Conservation (phyloP, 108 stramenopile genomes). For the Cyclostephanos invisitatus region DNA sequence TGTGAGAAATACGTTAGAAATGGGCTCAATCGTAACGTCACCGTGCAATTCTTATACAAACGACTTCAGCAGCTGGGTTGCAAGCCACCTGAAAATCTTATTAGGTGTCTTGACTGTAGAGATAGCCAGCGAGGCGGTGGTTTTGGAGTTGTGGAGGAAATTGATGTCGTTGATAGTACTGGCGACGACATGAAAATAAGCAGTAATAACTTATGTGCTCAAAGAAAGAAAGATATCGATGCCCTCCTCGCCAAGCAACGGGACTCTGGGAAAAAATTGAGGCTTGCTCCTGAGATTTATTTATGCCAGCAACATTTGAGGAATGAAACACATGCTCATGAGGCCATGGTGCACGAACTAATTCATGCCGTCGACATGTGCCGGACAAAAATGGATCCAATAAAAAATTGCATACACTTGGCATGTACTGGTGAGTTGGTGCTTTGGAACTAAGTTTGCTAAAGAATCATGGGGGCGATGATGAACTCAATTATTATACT, state of each 20-base stretch:
- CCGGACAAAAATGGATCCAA: slow-evolving; percentile 69
- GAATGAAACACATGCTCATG: slow-evolving; percentile 78
- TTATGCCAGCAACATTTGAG: slow-evolving; percentile 75
- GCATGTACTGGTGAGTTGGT: slow-evolving; percentile 65
- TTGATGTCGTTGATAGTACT: slow-evolving; percentile 13
- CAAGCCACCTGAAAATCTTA: slow-evolving; percentile 74
- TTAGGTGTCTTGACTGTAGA: slow-evolving; percentile 77
- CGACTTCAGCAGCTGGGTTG: slow-evolving; percentile 73
- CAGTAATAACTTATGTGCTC: slow-evolving; percentile 5
- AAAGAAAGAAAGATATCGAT: slow-evolving; percentile 38
- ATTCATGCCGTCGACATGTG: slow-evolving; percentile 92
- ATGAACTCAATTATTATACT: slow-evolving; percentile 1
- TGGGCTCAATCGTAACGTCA: slow-evolving; percentile 68
- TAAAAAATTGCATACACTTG: slow-evolving; percentile 79
- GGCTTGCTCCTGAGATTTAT: slow-evolving; percentile 79
- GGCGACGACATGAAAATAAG: not conserved
- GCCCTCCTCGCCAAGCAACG: slow-evolving; percentile 45
- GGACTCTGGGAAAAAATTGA: slow-evolving; percentile 59
- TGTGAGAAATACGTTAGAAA: slow-evolving; percentile 72
- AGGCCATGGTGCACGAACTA: slow-evolving; percentile 83
- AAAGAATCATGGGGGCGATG: not conserved
- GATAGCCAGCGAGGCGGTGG: slow-evolving; percentile 70
- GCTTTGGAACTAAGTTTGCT: not conserved
- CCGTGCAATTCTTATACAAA: slow-evolving; percentile 79
- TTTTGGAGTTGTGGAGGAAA: slow-evolving; percentile 83